Percentiles rank a stretch among this genome's conserved stretches.
Conservation (phyloP, 768 basidiomycete species). For the Auriscalpium vulgare region DNA sequence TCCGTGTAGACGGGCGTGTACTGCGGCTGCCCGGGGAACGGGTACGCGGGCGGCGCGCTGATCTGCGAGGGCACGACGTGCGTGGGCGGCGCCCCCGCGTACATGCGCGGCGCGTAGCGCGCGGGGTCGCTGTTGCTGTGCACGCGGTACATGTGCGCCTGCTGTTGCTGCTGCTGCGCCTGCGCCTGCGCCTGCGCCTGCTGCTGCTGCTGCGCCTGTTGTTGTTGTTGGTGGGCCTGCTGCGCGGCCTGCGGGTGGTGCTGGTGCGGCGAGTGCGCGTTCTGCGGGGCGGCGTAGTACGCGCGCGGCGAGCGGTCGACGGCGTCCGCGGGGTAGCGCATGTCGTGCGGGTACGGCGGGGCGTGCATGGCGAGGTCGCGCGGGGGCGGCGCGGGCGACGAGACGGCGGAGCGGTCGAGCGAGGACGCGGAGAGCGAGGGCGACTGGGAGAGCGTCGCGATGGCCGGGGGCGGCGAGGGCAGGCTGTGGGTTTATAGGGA, state of each 20-base stretch:
- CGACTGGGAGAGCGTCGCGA: conserved; percentile 46
- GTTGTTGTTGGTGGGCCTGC: neutral
- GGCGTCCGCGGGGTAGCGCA: conserved; percentile 7
- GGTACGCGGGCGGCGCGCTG: conserved; percentile 18
- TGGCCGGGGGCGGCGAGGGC: conserved; percentile 28
- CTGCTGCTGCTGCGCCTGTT: neutral
- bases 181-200: neutral
- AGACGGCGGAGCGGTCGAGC: conserved; percentile 50
- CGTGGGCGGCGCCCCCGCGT: conserved; percentile 3
- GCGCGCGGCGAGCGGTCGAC: conserved; percentile 6
- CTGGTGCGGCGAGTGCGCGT: neutral
- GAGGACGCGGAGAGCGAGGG: conserved; percentile 55
- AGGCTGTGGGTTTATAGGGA: no score
- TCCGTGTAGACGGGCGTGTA: conserved; percentile 50
- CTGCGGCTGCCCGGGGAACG: conserved; percentile 31
- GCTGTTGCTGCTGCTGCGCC: neutral
- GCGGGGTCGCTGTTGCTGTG: conserved; percentile 1
- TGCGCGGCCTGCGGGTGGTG: neutral
- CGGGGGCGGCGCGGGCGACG: conserved; percentile 46
- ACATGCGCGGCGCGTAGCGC: conserved; percentile 10
- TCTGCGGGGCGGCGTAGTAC: neutral
- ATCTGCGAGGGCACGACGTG: conserved; percentile 19
- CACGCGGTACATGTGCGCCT: neutral
- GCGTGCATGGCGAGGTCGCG: conserved; percentile 26
- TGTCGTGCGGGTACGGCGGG: conserved; percentile 30